A percentile compares a stretch with the other conserved stretches of the same genome.
Evolutionary conservation across 306 rosid genomes (phyloP).

Genomic region (Fragaria nilgerrensis): DNA sequence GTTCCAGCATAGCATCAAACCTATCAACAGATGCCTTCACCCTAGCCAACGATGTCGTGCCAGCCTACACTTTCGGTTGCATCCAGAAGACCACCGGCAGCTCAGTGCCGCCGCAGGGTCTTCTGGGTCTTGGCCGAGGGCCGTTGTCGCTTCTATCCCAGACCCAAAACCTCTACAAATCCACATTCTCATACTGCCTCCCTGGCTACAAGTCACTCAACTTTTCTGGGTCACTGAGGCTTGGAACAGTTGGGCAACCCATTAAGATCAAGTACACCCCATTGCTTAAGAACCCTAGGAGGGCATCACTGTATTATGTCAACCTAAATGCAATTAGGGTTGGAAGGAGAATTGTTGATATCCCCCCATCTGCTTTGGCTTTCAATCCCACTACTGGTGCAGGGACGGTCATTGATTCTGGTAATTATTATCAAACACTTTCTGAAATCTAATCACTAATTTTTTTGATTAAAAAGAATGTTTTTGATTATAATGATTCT

Average conservation of each 20-base stretch:
- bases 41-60: slow-evolving; percentile 64
- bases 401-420: slow-evolving; percentile 86
- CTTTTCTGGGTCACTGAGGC: slow-evolving; percentile 78
- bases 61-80: slow-evolving; percentile 77
- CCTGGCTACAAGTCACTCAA: slow-evolving; percentile 76
- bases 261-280: slow-evolving; percentile 75
- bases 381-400: slow-evolving; percentile 80
- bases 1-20: slow-evolving; percentile 63
- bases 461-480: background rate
- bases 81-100: slow-evolving; percentile 58
- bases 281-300: slow-evolving; percentile 71
- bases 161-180: slow-evolving; percentile 63
- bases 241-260: slow-evolving; percentile 89
- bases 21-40: slow-evolving; percentile 68
- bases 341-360: slow-evolving; percentile 65
- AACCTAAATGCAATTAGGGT: slow-evolving; percentile 64
- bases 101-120: slow-evolving; percentile 74
- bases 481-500: slow-evolving; percentile 1
- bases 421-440: slow-evolving; percentile 33
- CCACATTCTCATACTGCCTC: slow-evolving; percentile 92
- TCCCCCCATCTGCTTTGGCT: slow-evolving; percentile 73
- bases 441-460: background rate
- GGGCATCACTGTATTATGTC: slow-evolving; percentile 83
- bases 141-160: slow-evolving; percentile 74
- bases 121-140: slow-evolving; percentile 94